A percentile compares a stretch with the other conserved stretches of the same genome.
Conservation (phyloP, 352 stramenopile species). For the Globisporangium emineosum region DNA sequence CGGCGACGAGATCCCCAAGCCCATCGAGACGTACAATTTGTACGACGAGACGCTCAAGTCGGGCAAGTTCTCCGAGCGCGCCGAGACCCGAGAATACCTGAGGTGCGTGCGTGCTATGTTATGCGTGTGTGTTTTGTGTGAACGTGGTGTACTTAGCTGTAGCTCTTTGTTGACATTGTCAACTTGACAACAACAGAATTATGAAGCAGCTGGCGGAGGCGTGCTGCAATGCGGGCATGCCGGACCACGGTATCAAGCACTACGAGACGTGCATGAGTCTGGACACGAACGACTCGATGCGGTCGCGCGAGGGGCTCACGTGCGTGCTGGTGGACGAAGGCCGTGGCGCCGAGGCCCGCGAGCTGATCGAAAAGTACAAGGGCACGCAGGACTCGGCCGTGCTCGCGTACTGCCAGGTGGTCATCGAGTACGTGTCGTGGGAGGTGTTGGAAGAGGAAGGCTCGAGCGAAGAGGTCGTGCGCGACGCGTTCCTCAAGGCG, state of each 20-base stretch:
- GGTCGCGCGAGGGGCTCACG: conserved; percentile 63
- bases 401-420: conserved; percentile 78
- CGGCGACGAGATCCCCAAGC: conserved; percentile 69
- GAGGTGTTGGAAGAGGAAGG: conserved; percentile 82
- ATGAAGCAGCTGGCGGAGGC: conserved; percentile 72
- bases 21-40: conserved; percentile 75
- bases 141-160: not conserved
- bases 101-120: conserved; percentile 26
- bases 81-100: conserved; percentile 71
- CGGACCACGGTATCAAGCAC: conserved; percentile 74
- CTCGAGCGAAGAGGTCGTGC: conserved; percentile 76
- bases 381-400: conserved; percentile 50
- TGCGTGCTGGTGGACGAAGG: conserved; percentile 83
- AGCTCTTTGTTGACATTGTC: conserved; percentile 8
- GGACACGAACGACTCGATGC: conserved; percentile 57
- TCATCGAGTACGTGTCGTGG: conserved; percentile 88
- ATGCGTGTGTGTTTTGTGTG: not conserved
- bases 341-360: conserved; percentile 62
- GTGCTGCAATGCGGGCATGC: conserved; percentile 69
- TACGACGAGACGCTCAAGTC: conserved; percentile 53
- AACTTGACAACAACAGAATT: no score
- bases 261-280: conserved; percentile 80
- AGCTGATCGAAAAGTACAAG: conserved; percentile 59
- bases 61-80: conserved; percentile 50
- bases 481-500: conserved; percentile 60